Base-by-base conservation (phyloP, 1,284 basidiomycete genomes). In the Ganoderma lucidum region DNA sequence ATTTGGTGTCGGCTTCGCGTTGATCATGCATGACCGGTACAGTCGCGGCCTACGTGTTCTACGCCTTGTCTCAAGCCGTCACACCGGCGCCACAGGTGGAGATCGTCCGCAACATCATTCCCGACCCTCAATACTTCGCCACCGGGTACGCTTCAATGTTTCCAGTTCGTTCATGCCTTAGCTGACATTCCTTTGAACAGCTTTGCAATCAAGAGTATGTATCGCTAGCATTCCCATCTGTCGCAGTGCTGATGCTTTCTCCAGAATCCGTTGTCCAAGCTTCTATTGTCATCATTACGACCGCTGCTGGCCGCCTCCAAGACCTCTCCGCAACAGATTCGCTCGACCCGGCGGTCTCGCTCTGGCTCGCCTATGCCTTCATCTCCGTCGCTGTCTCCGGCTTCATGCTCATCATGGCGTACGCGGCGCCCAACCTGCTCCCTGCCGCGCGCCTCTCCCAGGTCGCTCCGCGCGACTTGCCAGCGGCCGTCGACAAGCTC, bases 21-120 rank as follows among this genome's bases (percentile, higher is more conserved):
- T 51, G 17, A 30, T 6, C 30, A 39, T 30, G n/a, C 6, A n/a
- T 23, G 23, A 6, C 12, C 39, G 14, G 8, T 61, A 30, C 64
- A 82, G 82, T 85, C 53, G 82, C 81, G 32, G 83, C 83, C 37
- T 84, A 85, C 71, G 78, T 84, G 12, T 83, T 85, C 74, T 85
- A 84, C 69, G 83, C 83, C 2, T 70, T 84, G 23, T 80, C 83
- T 42, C 82, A 83, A 80, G 77, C 77, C 65, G 79, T 84, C 41
- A 85, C 83, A 0, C 83, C 83, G 3, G 82, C 83, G 3, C 83
- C 83, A 2, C 83, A 85, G 76, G 83, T 84, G 8, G 83, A 85
- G 72, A 84, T 85, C 53, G 78, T 85, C 41, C 80, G 83, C 4
- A 83, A 76, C 68, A 81, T 75, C 68, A 80, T 80, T 35, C 81